These are phyloP conservation scores for Trichoderma citrinoviride DNA, from an alignment of 2,329 filamentous ascomycete species.

Conservation along the genomic window DNA sequence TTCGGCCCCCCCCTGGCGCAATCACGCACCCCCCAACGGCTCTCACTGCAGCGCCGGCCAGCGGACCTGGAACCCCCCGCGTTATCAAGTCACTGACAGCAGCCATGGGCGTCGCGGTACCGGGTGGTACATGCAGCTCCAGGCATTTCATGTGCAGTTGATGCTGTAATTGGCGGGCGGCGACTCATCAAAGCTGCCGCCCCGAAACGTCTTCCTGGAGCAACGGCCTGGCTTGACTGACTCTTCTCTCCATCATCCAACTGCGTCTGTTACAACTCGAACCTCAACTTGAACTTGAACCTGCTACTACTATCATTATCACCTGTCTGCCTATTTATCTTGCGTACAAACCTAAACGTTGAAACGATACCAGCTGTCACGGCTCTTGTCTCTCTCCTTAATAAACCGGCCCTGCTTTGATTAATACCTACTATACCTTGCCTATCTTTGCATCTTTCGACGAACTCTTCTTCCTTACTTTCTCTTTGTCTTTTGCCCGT, in stretches of 20 bases:
- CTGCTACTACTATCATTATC: background rate
- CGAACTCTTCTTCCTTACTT: conserved; percentile 4
- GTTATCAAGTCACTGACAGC: conserved; percentile 21
- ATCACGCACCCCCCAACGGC: conserved; percentile 15
- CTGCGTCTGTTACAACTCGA: conserved; percentile 1
- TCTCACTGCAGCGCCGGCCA: background rate
- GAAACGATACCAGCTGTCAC: conserved; percentile 17
- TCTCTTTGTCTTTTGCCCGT: conserved; percentile 1
- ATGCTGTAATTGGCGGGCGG: conserved; percentile 16
- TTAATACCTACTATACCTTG: conserved; percentile 15
- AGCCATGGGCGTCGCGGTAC: conserved; percentile 15
- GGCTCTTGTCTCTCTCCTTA: conserved; percentile 15
- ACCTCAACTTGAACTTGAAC: too few relatives aligned
- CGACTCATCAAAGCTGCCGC: conserved; percentile 20
- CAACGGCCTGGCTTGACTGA: background rate
- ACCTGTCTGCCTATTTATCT: background rate
- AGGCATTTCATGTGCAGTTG: background rate
- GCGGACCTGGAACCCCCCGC: conserved; percentile 13
- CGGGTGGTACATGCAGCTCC: background rate
- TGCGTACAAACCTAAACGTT: conserved; percentile 3
- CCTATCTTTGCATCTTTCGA: background rate
- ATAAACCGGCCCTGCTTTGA: conserved; percentile 15
- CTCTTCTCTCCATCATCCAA: conserved; percentile 18
- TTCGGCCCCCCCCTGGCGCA: background rate
- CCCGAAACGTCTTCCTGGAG: conserved; percentile 1